Base-by-base conservation (phyloP, 352 stramenopile species). In the Plasmopara muralis region DNA sequence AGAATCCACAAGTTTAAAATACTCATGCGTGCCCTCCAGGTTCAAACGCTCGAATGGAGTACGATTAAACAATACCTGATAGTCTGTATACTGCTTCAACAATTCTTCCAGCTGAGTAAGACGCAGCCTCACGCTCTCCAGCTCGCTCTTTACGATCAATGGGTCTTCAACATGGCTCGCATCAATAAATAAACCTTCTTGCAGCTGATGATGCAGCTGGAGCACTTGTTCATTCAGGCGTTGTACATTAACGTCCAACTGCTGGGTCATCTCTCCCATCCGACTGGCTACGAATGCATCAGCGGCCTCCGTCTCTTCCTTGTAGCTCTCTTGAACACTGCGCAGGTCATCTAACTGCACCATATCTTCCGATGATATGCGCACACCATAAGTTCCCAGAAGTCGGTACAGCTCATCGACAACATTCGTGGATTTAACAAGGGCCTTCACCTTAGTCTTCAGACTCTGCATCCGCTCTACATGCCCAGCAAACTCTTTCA, bases 321-420 rank as follows among this genome's bases (percentile, higher is more conserved):
- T 75, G 57, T 97, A 98, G 43, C 64, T 84, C 20, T 93, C 86
- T 52, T 95, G 77, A 6, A 93, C 74, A 48, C 76, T 71, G 1
- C 89, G 81, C 20, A 97, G 50, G 40, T 96, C 87, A 48, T 96
- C 87, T 16, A 96, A 62, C 46, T 96, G 85, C 6, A 98, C 91
- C 80, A 97, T 93, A 53, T 98, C 93, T 53, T 97, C 88, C 0
- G 85, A 89, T 6, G 83, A 89, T 5, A 97, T 89, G 8, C 88
- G 89, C 2, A 97, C 89, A 16, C 89, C 83, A 52, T 98, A 96
- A 13, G 76, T 85, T n/a, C 74, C 69, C 2, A 98, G 69, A 13
- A 98, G 65, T 1, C 87, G 72, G 52, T 98, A 98, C 53, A 98
- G 83, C 44, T 97, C 88, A 41, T 98, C 92, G 14, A 97, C 87